These are phyloP conservation scores for Ceratocystiopsis sp. DNA, from an alignment of 2,329 filamentous ascomycete species.

Conservation along the genomic window DNA sequence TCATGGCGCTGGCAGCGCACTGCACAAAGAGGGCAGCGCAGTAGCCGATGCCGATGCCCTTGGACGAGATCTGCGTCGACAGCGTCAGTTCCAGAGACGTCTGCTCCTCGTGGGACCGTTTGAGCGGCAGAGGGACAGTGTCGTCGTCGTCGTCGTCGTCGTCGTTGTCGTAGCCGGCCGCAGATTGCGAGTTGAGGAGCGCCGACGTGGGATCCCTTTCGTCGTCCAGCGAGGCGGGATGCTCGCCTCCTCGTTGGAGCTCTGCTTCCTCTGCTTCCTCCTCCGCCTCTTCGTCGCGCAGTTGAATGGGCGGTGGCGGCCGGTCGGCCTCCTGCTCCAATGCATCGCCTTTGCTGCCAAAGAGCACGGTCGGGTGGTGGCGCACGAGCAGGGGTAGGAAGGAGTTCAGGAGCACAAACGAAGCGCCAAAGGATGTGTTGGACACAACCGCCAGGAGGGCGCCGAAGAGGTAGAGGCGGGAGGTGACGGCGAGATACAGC, in stretches of 20 bases:
- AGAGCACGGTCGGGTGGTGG: conserved; percentile 46
- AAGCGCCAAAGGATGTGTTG: conserved; percentile 88
- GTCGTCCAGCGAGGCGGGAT: no score
- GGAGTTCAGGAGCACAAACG: conserved; percentile 88
- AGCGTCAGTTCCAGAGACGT: conserved; percentile 56
- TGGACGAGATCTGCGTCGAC: conserved; percentile 80
- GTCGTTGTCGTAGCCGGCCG: no score
- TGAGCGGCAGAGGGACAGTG: not conserved
- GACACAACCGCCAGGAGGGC: conserved; percentile 74
- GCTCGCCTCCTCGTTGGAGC: no score
- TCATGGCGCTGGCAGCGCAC: conserved; percentile 59
- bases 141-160: not conserved
- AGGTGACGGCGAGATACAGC: conserved; percentile 66
- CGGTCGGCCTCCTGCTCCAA: conserved; percentile 1
- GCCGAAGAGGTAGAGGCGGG: conserved; percentile 62
- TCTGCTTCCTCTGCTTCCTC: no score
- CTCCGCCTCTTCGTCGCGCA: conserved; percentile 9
- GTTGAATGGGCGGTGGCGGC: conserved; percentile 11
- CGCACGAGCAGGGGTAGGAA: conserved; percentile 84
- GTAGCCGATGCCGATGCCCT: conserved; percentile 89
- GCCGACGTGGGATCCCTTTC: conserved; percentile 10
- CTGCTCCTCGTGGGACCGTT: conserved; percentile 22
- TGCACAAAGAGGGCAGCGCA: conserved; percentile 74
- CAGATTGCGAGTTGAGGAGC: conserved; percentile 18
- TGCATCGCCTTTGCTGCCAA: conserved; percentile 1